Evolutionary conservation across 352 stramenopile genomes (phyloP), one percentile per base, ranked within the genome.

Genomic region (Phytopythium kandeliae): DNA sequence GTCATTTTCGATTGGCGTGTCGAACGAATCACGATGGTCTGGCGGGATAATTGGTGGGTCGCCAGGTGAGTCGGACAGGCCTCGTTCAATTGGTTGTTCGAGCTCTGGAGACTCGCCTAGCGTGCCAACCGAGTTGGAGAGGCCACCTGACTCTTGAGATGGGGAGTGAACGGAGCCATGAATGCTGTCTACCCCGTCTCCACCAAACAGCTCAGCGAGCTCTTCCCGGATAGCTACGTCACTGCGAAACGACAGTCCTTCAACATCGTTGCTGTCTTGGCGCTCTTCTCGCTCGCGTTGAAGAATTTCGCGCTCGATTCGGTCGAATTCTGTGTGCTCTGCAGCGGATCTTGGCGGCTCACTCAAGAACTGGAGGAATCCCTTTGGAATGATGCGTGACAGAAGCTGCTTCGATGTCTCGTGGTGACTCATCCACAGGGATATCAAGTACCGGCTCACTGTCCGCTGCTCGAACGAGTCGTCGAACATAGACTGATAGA

Each of bases 361-460:
- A 22, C 92, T 86, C 25, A 98, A 62, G 51, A 92, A 88, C 26
- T 74, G 54, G 19, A 97, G 73, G 57, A 98, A 94, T 0, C 92
- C 95, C 3, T 62, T 44, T 13, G 96, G 95, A 7, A 99, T 71
- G 33, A 98, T 96, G 10, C 91, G 74, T 12, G 72, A 62, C 25
- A 99, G 60, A 5, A 98, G 69, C 53, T 87, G 78, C 51, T 97
- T 97, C 35, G 92, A 96, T 30, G 74, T 60, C 26, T 71, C 62
- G 42, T 96, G 78, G 48, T 97, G 86, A 40, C 85, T 95, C 80
- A 98, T 95, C 92, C 92, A 99, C 12, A 98, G 62, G 16, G 87
- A 96, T 17, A 97, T 94, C n/a, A 98, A 60, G 67, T 97, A 98
- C 33, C 95, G 84, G 55, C 78, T 96, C 9, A 98, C 82, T 45